Conservation (phyloP, 768 basidiomycete genomes). For the Russula olivacea region DNA sequence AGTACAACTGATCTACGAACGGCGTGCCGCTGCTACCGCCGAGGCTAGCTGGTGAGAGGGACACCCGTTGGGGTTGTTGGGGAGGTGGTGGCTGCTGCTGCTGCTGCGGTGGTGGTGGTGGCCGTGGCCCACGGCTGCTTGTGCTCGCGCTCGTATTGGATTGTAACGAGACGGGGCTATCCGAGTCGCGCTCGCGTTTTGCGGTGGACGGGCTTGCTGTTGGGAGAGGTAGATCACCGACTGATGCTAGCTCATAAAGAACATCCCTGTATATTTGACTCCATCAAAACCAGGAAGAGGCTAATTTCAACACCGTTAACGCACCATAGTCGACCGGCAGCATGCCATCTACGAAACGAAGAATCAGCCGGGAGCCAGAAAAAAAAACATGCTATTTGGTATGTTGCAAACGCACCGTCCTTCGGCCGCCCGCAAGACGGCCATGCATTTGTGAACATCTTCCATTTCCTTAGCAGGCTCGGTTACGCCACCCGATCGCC, state of each 20-base stretch:
- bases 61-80: constrained; percentile 8
- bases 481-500: constrained; percentile 25
- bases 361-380: background rate
- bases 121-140: background rate
- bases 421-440: constrained; percentile 21
- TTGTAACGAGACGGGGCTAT: constrained; percentile 35
- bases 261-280: constrained; percentile 50
- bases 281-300: background rate
- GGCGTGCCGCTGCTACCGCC: constrained; percentile 9
- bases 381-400: background rate
- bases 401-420: constrained; percentile 8
- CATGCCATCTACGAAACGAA: constrained; percentile 38
- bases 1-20: constrained; percentile 11
- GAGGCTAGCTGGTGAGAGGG: constrained; percentile 15
- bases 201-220: constrained; percentile 43
- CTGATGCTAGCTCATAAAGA: constrained; percentile 63
- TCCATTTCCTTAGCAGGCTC: constrained; percentile 24
- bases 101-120: background rate
- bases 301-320: constrained; percentile 18
- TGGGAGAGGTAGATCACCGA: constrained; percentile 65
- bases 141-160: constrained; percentile 10
- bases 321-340: constrained; percentile 45
- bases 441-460: constrained; percentile 27
- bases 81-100: constrained; percentile 1
- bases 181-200: constrained; percentile 61